A percentile compares a stretch with the other conserved stretches of the same genome.
Evolutionary conservation across 2,329 filamentous ascomycete species (phyloP).

Genomic region (Fusarium sterilihyphosum): DNA sequence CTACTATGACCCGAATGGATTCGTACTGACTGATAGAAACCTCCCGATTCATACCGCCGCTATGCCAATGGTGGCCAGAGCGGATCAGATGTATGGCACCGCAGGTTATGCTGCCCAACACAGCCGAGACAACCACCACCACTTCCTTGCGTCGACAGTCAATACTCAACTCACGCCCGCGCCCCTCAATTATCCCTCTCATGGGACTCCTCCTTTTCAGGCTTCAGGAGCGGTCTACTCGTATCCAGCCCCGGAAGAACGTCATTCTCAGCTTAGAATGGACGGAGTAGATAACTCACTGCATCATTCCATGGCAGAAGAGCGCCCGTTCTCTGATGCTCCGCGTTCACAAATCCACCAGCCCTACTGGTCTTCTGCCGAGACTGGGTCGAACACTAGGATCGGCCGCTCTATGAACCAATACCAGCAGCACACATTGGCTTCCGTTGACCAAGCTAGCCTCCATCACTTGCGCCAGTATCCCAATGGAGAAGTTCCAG

Average conservation of each 20-base stretch:
- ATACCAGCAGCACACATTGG: conserved; percentile 13
- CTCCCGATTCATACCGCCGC: background rate
- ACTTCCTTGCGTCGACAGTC: background rate
- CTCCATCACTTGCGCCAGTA: background rate
- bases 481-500: conserved; percentile 1
- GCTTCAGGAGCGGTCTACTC: background rate
- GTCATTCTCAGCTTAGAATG: background rate
- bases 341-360: conserved; percentile 13
- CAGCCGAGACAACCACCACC: background rate
- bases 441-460: background rate
- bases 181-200: background rate
- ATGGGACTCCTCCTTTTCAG: background rate
- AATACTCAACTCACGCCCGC: background rate
- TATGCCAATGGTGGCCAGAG: background rate
- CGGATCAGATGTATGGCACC: background rate
- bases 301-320: background rate
- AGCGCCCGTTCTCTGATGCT: background rate
- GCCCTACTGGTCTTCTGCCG: conserved; percentile 18
- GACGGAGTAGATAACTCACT: background rate
- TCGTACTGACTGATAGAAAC: conserved; percentile 17
- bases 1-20: conserved; percentile 4
- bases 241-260: background rate
- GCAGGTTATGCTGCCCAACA: background rate
- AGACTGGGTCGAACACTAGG: conserved; percentile 13
- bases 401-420: conserved; percentile 19